Evolutionary conservation across 805 yeast species (phyloP), one percentile per base, ranked within the genome.

Genomic region (Wickerhamomyces hampshirensis): DNA sequence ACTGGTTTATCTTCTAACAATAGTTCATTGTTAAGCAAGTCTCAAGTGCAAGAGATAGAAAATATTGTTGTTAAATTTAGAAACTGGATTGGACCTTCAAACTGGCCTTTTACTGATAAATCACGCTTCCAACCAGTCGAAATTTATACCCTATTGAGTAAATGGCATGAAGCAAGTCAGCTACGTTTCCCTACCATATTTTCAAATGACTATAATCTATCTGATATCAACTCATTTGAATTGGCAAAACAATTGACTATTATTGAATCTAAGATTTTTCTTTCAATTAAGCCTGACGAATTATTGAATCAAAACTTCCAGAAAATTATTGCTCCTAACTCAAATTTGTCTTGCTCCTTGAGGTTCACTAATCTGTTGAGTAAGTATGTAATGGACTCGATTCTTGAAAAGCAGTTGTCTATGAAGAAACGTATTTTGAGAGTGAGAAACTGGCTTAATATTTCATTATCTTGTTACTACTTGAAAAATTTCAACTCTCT

Each of bases 231-330:
- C 54, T 80, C 87, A 0, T 62, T 82, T 47, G 93, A 84, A 48
- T 63, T 82, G 17, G 89, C 93, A 3, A 84, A 82, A 51, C 93
- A 84, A 46, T 61, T 84, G 31, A 83, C 93, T 0, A 60, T 82
- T 14, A 73, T 84, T 42, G 95, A 84, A 53, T 75, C 84, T 2
- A 69, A 68, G 28, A 68, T 84, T 32, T 84, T 79, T 57, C 66
- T 84, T 42, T 60, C 73, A 1, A 75, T 84, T 36, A 71, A 70
- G 48, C 75, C 83, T 3, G 77, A 72, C 30, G 94, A 84, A 51
- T 61, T 84, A 34, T 58, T 83, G 37, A 77, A 80, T 51, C 81
- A 78, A 49, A 80, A 71, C 53, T 66, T 81, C 3, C 67, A 77
- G 11, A 74, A 77, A 40, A 69, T 80, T 1, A 61, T 75, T 42